These are phyloP conservation scores for Purpureocillium lavendulum DNA, from an alignment of 2,329 filamentous ascomycete species.

Conservation along the genomic window DNA sequence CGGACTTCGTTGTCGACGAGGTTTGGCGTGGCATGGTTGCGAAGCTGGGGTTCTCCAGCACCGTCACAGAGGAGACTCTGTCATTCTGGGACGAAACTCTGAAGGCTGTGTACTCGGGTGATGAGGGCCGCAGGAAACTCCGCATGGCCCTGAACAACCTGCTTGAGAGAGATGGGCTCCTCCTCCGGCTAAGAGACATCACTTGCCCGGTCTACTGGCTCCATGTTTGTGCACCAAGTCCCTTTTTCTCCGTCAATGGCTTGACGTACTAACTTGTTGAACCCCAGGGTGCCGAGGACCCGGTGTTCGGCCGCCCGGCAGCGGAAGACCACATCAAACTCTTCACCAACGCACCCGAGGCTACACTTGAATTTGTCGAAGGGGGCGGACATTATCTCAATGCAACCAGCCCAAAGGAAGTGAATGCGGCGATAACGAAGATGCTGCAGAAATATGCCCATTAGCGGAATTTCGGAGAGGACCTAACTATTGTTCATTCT, in stretches of 20 bases:
- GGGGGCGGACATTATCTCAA: constrained; percentile 41
- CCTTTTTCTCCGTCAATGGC: no score
- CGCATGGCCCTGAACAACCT: constrained; percentile 36
- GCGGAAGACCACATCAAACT: constrained; percentile 41
- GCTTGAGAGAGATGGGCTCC: constrained; percentile 37
- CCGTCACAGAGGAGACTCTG: constrained; percentile 24
- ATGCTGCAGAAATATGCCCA: constrained; percentile 27
- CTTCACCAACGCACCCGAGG: constrained; percentile 36
- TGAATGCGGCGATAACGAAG: constrained; percentile 33
- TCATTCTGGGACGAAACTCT: constrained; percentile 38
- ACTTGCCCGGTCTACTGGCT: constrained; percentile 45
- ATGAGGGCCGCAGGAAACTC: constrained; percentile 40
- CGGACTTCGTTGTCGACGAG: constrained; percentile 38
- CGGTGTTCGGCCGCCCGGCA: constrained; percentile 29
- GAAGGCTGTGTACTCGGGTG: constrained; percentile 36
- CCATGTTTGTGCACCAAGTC: constrained; percentile 27
- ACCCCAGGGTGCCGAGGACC: constrained; percentile 34
- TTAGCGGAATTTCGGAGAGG: no score
- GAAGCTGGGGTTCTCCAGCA: constrained; percentile 35
- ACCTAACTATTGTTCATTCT: no score
- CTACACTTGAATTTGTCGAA: constrained; percentile 32
- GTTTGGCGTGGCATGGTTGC: constrained; percentile 36
- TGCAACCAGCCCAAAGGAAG: constrained; percentile 37
- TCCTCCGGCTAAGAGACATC: constrained; percentile 35
- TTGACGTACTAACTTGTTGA: no score